phyloP scores from a whole-genome alignment of 129 eudicot genomes.

The Chrysanthemum makinoi region DNA sequence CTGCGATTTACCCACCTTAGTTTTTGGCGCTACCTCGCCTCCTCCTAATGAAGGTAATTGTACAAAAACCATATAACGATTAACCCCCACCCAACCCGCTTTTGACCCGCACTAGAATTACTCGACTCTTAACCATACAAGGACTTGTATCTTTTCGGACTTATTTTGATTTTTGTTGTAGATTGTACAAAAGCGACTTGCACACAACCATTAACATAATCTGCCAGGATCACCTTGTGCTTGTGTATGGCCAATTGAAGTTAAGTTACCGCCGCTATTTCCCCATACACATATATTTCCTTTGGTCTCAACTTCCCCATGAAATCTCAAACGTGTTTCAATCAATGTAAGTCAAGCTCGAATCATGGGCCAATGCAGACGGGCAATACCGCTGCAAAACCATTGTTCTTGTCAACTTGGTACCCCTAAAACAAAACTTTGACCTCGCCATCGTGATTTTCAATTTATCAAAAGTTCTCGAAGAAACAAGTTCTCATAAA shows the following conservation, averaged over 20 bases:
- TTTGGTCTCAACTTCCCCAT: conserved; percentile 76
- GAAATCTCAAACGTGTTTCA: conserved; percentile 58
- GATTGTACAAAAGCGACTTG: conserved; percentile 74
- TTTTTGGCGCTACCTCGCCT: conserved; percentile 65
- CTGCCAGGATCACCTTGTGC: conserved; percentile 74
- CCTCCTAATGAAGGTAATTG: conserved; percentile 76
- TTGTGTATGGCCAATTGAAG: conserved; percentile 88
- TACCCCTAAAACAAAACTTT: conserved; percentile 53
- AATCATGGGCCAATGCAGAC: conserved; percentile 87
- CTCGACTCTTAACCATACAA: not conserved
- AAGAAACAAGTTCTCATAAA: conserved; percentile 38
- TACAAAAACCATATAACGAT: not conserved
- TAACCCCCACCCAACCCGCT: not conserved
- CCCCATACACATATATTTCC: conserved; percentile 84
- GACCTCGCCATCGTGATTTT: conserved; percentile 49
- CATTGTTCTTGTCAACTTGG: conserved; percentile 67
- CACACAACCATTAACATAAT: conserved; percentile 79
- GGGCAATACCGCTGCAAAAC: conserved; percentile 77
- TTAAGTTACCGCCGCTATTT: conserved; percentile 45
- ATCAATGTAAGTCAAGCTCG: conserved; percentile 78
- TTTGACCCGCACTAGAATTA: not conserved
- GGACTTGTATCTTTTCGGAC: not conserved
- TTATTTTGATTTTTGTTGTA: conserved; percentile 29
- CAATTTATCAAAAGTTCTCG: conserved; percentile 33
- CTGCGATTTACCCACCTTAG: conserved; percentile 46